Conservation (phyloP, 139 green algal species). For the Chlorella sorokiniana region DNA sequence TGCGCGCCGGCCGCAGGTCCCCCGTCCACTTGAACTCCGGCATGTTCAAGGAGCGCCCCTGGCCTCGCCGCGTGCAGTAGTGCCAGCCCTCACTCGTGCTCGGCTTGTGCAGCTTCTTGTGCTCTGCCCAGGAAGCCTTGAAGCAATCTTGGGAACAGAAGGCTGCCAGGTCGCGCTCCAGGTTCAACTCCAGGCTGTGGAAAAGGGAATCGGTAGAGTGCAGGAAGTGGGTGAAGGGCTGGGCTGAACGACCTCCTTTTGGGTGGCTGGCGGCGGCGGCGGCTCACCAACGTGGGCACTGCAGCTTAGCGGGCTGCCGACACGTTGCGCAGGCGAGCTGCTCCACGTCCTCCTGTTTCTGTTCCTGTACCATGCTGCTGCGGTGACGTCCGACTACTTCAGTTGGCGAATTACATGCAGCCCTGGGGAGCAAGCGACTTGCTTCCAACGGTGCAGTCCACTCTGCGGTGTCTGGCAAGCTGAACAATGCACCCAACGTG, state of each 20-base stretch:
- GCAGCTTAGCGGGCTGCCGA: slow-evolving; percentile 79
- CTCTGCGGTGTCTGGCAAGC: no score
- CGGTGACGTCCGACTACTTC: no score
- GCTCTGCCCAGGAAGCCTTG: slow-evolving; percentile 83
- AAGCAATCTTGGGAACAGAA: slow-evolving; percentile 98
- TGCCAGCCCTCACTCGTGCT: slow-evolving; percentile 61
- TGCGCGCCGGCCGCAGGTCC: slow-evolving; percentile 72
- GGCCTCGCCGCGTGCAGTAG: slow-evolving; percentile 75
- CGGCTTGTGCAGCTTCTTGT: slow-evolving; percentile 82
- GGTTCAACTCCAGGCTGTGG: slow-evolving; percentile 66
- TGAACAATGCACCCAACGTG: no score
- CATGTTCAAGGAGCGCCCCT: slow-evolving; percentile 58
- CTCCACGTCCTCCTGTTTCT: background rate
- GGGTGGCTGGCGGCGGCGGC: background rate
- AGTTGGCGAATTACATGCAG: no score
- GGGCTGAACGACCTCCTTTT: background rate
- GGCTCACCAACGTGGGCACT: slow-evolving; percentile 88
- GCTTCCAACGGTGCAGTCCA: no score
- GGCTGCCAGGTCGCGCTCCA: slow-evolving; percentile 70
- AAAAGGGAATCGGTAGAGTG: background rate
- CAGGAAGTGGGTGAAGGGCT: background rate
- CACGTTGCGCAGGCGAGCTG: slow-evolving; percentile 64
- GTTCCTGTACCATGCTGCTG: background rate
- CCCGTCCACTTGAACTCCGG: slow-evolving; percentile 90
- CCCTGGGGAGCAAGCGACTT: no score